Evolutionary conservation across 1,284 basidiomycete species (phyloP).

Genomic region (Polyporus tsugae): DNA sequence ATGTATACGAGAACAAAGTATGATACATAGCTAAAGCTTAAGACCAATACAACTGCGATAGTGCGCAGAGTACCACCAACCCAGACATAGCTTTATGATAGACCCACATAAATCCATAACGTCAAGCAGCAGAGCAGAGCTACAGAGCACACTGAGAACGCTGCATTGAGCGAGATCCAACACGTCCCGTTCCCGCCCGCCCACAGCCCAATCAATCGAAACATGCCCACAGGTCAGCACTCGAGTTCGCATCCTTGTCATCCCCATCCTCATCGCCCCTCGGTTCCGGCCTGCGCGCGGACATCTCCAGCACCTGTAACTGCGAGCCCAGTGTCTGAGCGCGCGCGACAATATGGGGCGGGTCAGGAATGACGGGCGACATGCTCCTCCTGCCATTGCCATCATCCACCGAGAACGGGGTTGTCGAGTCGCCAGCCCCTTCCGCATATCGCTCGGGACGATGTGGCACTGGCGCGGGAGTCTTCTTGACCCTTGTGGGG

Average conservation of each 20-base stretch:
- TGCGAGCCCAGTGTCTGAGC: neutral
- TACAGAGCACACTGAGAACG: neutral
- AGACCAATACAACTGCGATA: neutral
- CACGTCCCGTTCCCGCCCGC: neutral
- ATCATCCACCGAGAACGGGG: neutral
- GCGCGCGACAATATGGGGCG: conserved; percentile 12
- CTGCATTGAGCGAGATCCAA: neutral
- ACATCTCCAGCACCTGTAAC: conserved; percentile 18
- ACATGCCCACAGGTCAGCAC: conserved; percentile 25
- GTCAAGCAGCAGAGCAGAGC: neutral
- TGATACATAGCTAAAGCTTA: neutral
- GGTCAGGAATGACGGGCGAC: conserved; percentile 19
- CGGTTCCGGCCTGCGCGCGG: conserved; percentile 27
- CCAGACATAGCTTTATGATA: neutral
- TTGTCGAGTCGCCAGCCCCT: neutral
- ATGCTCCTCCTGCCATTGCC: neutral
- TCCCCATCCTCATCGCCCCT: conserved; percentile 25
- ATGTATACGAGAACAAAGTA: neutral
- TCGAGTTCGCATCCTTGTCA: conserved; percentile 31
- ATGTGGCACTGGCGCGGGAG: neutral
- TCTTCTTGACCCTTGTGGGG: neutral
- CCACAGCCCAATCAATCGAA: conserved; percentile 12
- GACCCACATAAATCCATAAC: neutral
- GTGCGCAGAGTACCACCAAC: neutral
- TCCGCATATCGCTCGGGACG: neutral